phyloP scores from a whole-genome alignment of 2,329 filamentous ascomycete species.

The Cercospora brassicicola region DNA sequence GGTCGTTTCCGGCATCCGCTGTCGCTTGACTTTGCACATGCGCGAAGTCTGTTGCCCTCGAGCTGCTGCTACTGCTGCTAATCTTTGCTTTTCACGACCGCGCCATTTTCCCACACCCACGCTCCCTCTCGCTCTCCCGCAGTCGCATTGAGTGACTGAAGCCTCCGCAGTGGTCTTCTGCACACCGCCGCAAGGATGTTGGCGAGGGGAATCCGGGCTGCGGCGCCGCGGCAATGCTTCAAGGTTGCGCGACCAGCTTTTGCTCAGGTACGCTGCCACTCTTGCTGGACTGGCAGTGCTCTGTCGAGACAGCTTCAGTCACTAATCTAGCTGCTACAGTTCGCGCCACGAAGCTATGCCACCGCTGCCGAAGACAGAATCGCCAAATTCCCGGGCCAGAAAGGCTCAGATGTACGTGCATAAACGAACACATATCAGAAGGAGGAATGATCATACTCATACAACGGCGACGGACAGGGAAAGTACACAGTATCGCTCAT shows the following conservation, averaged over 20 bases:
- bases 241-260: conserved; percentile 25
- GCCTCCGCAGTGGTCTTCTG: neutral
- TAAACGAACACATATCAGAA: neutral
- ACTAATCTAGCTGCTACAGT: conserved; percentile 17
- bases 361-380: conserved; percentile 65
- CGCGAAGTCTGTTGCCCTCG: conserved; percentile 8
- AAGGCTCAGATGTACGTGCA: conserved; percentile 75
- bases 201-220: conserved; percentile 22
- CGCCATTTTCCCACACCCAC: neutral
- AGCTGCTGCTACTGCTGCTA: conserved; percentile 8
- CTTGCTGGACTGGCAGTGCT: neutral
- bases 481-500: conserved; percentile 96
- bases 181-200: conserved; percentile 20
- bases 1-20: conserved; percentile 1
- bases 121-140: conserved; percentile 3
- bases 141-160: conserved; percentile 13
- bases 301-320: neutral
- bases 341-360: conserved; percentile 26
- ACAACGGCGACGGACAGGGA: conserved; percentile 57
- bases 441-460: conserved; percentile 10
- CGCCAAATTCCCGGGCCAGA: conserved; percentile 89
- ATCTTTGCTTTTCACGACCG: conserved; percentile 9
- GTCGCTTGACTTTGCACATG: conserved; percentile 15
- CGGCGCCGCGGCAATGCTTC: conserved; percentile 23
- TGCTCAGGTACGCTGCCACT: conserved; percentile 21